Evolutionary conservation across 164 flowering plant species (phyloP).

Genomic region (Litsea cubeba): DNA sequence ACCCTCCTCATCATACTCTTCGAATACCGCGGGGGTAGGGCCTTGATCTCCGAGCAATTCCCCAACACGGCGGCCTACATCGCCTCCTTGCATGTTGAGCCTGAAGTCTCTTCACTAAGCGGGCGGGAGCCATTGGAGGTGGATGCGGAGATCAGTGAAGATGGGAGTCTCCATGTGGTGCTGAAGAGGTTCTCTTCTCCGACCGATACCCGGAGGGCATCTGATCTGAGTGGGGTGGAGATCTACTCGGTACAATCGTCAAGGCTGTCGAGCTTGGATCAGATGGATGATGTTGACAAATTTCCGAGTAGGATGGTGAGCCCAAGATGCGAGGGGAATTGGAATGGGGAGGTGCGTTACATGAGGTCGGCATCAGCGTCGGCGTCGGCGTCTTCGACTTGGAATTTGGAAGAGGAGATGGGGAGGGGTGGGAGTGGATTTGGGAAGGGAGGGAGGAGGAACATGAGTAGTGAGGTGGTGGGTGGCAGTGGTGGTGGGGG

Average conservation of each 20-base stretch:
- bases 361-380: neutral
- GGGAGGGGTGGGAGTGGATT: neutral
- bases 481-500: conserved; percentile 30
- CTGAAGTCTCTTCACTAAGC: conserved; percentile 79
- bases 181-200: conserved; percentile 37
- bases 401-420: conserved; percentile 75
- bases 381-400: conserved; percentile 48
- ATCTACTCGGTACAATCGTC: conserved; percentile 88
- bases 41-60: conserved; percentile 76
- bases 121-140: conserved; percentile 72
- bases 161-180: conserved; percentile 78
- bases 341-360: neutral
- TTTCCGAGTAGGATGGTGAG: conserved; percentile 58
- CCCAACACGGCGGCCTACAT: conserved; percentile 84
- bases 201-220: conserved; percentile 18
- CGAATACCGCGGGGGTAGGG: conserved; percentile 77
- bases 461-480: conserved; percentile 66
- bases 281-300: conserved; percentile 68
- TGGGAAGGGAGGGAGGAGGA: conserved; percentile 52
- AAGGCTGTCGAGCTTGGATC: conserved; percentile 77
- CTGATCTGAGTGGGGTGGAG: conserved; percentile 83
- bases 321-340: conserved; percentile 54
- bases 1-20: conserved; percentile 87
- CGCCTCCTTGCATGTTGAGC: conserved; percentile 71
- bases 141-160: conserved; percentile 75